These are phyloP conservation scores for Phialophora tarda DNA, from an alignment of 2,329 filamentous ascomycete species.

Conservation along the genomic window DNA sequence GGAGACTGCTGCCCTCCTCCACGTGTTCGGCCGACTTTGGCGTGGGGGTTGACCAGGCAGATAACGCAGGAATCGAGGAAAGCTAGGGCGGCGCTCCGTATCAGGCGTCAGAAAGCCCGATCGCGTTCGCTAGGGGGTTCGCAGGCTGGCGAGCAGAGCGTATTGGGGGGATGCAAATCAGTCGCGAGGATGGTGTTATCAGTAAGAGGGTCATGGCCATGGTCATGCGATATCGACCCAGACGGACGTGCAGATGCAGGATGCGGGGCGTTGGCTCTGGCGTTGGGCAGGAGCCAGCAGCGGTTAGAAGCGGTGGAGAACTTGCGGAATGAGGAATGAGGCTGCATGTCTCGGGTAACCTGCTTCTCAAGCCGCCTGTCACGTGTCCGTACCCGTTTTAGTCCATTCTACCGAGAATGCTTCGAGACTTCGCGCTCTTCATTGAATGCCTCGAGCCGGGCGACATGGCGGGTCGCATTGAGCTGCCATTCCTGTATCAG, in stretches of 20 bases:
- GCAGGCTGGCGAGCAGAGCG: not conserved
- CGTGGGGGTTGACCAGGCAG: constrained; percentile 14
- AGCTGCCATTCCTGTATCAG: constrained; percentile 36
- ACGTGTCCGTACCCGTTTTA: not conserved
- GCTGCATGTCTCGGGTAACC: not conserved
- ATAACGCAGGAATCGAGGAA: not conserved
- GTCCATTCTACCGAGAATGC: not conserved
- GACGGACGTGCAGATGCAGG: not conserved
- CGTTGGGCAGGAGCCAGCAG: not conserved
- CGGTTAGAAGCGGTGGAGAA: not conserved
- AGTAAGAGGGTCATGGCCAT: constrained; percentile 2
- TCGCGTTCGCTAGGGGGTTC: not conserved
- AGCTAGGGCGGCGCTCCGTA: not conserved
- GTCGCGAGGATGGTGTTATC: constrained; percentile 11
- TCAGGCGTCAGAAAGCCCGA: not conserved
- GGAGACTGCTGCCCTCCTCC: constrained; percentile 23
- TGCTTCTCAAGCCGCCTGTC: not conserved
- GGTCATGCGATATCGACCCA: constrained; percentile 12
- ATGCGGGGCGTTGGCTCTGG: not conserved
- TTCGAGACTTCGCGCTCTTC: not conserved
- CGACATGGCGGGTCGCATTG: constrained; percentile 26
- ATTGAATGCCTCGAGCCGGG: not conserved
- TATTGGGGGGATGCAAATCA: constrained; percentile 1
- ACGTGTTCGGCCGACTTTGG: constrained; percentile 24
- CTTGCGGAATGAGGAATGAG: not conserved